Base-by-base conservation (phyloP, 805 yeast species). In the Ogataea polymorpha region DNA sequence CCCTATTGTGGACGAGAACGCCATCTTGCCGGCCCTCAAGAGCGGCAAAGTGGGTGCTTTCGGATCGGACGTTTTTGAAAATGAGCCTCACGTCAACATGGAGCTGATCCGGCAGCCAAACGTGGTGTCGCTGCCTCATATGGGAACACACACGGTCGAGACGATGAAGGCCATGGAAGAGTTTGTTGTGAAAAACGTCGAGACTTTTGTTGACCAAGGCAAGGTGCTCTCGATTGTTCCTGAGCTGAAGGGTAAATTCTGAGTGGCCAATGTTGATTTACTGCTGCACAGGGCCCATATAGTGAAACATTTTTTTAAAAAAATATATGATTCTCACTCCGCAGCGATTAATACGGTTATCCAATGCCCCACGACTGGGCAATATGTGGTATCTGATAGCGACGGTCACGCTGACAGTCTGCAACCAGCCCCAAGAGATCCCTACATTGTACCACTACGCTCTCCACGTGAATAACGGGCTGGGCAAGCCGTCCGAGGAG, bases 61-160 rank as follows among this genome's bases (percentile, higher is more conserved):
- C 45, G 95, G 89, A 12, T 56, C 84, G 11, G 95, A 86, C 54
- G 95, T 86, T 21, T 80, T 81, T 59, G 90, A 84, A 59, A 63
- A 68, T 48, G 95, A 85, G 62, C 95, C 95, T 9, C 56, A 77
- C 48, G 83, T 79, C n/a, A 73, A 82, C 31, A 63, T 72, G 56
- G 89, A 83, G 45, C 66, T 85, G 48, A 63, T 74, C 35, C 66
- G 68, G 23, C 63, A 82, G 63, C 84, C 86, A 11, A 82, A 82
- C 48, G 86, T 80, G n/a, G 71, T 84, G 10, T 75, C 86, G 25
- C 67, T 86, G 50, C 97, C 97, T 12, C 97, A 89, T 61, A 80
- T 86, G 83, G 97, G 96, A 20, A 86, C 96, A 0, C 80, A 79
- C 58, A 70, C 91, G 4, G 63, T 65, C 38, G 95, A 88, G 63